Evolutionary conservation across 306 rosid genomes (phyloP).

Genomic region (Cicer pinnatifidum): DNA sequence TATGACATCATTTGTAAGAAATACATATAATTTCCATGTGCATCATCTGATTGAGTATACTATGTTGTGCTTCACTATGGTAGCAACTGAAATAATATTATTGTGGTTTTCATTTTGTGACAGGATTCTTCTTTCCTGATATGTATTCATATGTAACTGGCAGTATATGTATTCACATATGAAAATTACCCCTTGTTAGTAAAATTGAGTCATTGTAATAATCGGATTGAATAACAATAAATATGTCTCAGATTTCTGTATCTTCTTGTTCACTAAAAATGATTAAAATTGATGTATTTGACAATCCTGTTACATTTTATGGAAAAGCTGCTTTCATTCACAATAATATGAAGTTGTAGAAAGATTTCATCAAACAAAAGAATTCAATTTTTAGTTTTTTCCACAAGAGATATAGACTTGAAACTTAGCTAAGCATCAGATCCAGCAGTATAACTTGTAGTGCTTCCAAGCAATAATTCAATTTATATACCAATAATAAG

Average conservation of each 20-base stretch:
- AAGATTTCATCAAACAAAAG: background rate
- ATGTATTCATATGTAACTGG: slow-evolving; percentile 39
- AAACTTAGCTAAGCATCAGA: slow-evolving; percentile 40
- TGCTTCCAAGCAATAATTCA: slow-evolving; percentile 29
- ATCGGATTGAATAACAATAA: slow-evolving; percentile 9
- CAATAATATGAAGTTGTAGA: background rate
- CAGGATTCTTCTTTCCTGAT: slow-evolving; percentile 33
- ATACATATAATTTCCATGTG: slow-evolving; percentile 48
- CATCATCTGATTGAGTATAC: slow-evolving; percentile 34
- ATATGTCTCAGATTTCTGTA: slow-evolving; percentile 7
- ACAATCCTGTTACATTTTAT: slow-evolving; percentile 13
- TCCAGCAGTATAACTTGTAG: slow-evolving; percentile 1
- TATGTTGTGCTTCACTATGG: slow-evolving; percentile 34
- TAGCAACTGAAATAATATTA: slow-evolving; percentile 40
- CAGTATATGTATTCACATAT: slow-evolving; percentile 25
- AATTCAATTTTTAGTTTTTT: background rate
- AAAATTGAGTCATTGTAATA: slow-evolving; percentile 32
- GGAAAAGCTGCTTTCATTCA: slow-evolving; percentile 8
- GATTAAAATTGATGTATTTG: slow-evolving; percentile 2
- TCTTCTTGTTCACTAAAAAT: slow-evolving; percentile 32
- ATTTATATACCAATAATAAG: slow-evolving; percentile 40
- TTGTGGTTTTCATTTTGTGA: slow-evolving; percentile 37
- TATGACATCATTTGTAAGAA: slow-evolving; percentile 45
- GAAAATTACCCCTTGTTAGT: slow-evolving; percentile 13
- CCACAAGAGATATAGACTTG: slow-evolving; percentile 6